phyloP scores from a whole-genome alignment of 2,329 filamentous ascomycete genomes.

The Calonectria ilicicola region DNA sequence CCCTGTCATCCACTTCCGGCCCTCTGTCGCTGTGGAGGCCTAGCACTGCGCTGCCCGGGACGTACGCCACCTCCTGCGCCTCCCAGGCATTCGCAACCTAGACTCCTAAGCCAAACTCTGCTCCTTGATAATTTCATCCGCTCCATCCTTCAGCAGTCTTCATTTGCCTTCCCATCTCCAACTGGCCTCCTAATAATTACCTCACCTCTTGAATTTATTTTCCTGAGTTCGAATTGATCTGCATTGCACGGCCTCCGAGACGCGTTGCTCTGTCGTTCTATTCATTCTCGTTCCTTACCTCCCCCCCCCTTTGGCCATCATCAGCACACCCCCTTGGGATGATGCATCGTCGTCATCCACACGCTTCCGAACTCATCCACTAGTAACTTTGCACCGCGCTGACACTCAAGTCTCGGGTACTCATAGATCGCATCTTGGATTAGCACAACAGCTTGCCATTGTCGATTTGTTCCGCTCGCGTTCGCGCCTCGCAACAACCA shows the following conservation, averaged over 20 bases:
- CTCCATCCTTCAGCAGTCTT: slow-evolving; percentile 4
- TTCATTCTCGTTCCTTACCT: not conserved
- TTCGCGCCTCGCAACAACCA: not conserved
- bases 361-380: slow-evolving; percentile 8
- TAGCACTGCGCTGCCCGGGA: slow-evolving; percentile 28
- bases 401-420: slow-evolving; percentile 19
- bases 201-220: not conserved
- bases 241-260: slow-evolving; percentile 10
- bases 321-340: slow-evolving; percentile 4
- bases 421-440: slow-evolving; percentile 19
- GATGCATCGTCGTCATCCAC: slow-evolving; percentile 18
- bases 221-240: slow-evolving; percentile 7
- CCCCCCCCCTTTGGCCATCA: not conserved
- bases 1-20: not conserved
- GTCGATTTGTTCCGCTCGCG: not conserved
- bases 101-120: slow-evolving; percentile 24
- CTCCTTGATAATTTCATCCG: slow-evolving; percentile 18
- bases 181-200: slow-evolving; percentile 2
- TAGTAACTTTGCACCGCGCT: slow-evolving; percentile 19
- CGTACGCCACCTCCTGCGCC: slow-evolving; percentile 45
- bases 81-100: slow-evolving; percentile 38
- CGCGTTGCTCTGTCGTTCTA: not conserved
- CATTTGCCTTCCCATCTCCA: not conserved
- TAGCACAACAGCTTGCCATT: not conserved
- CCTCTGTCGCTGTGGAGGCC: not conserved